Evolutionary conservation across 345 rosid species (phyloP).

Genomic region (Pugionium dolabratum): DNA sequence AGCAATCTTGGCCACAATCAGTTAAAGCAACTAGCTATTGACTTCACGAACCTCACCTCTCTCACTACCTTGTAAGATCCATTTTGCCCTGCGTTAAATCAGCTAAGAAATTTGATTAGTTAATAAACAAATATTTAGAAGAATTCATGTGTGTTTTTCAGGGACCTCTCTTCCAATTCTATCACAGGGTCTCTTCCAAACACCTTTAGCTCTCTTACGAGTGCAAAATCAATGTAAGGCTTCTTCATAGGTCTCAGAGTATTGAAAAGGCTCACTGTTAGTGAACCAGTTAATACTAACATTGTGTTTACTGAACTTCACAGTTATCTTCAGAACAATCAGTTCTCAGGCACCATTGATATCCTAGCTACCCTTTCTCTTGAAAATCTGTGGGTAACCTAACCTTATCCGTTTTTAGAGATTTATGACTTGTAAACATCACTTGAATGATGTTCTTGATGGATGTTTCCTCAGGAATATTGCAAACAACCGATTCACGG

Average conservation of each 20-base stretch:
- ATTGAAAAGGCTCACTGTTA: background rate
- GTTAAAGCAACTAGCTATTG: constrained; percentile 57
- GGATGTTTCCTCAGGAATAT: constrained; percentile 57
- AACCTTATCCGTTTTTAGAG: constrained; percentile 22
- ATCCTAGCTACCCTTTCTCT: constrained; percentile 80
- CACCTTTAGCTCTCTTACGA: constrained; percentile 65
- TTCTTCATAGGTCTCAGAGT: constrained; percentile 6
- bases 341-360: constrained; percentile 80
- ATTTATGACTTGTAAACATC: constrained; percentile 1
- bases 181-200: constrained; percentile 70
- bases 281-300: constrained; percentile 22
- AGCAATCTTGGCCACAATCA: constrained; percentile 89
- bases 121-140: constrained; percentile 10
- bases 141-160: constrained; percentile 35
- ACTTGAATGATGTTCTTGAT: constrained; percentile 25
- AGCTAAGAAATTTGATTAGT: constrained; percentile 9
- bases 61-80: constrained; percentile 76
- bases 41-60: constrained; percentile 72
- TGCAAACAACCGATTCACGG: constrained; percentile 79
- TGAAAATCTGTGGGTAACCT: constrained; percentile 73
- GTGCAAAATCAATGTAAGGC: constrained; percentile 66
- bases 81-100: background rate
- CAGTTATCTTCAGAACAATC: constrained; percentile 93
- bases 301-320: constrained; percentile 27
- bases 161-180: constrained; percentile 85